phyloP scores from a whole-genome alignment of 2,329 filamentous ascomycete species.

The Calonectria montana region DNA sequence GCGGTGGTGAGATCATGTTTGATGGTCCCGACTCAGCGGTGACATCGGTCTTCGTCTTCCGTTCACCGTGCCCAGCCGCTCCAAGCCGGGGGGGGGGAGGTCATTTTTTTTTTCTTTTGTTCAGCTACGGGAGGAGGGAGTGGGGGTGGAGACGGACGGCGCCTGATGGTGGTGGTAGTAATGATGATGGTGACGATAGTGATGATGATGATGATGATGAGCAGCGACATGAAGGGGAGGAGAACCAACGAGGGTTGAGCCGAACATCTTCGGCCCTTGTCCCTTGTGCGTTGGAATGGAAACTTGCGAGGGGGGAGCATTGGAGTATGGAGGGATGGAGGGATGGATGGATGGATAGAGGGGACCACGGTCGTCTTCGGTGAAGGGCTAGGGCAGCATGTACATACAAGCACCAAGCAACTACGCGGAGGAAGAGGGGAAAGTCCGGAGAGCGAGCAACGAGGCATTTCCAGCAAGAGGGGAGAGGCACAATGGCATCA shows the following conservation, averaged over 20 bases:
- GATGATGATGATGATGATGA: neutral
- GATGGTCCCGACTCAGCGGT: neutral
- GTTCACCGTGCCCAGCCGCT: slow-evolving; percentile 20
- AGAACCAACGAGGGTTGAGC: neutral
- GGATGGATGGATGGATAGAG: neutral
- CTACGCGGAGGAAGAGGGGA: neutral
- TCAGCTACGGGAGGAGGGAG: neutral
- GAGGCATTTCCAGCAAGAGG: slow-evolving; percentile 19
- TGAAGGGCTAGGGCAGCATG: neutral
- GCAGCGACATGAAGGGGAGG: neutral
- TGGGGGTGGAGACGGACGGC: slow-evolving; percentile 24
- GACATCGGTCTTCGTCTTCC: slow-evolving; percentile 26
- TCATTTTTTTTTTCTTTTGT: too few relatives aligned
- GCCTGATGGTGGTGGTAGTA: slow-evolving; percentile 7
- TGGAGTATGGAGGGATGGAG: too few relatives aligned
- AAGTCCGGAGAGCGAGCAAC: neutral
- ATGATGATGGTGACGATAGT: neutral
- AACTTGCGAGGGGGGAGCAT: neutral
- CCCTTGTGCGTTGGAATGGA: neutral
- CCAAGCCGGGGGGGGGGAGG: slow-evolving; percentile 5
- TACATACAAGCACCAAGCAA: neutral
- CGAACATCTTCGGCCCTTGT: neutral
- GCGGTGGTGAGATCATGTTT: slow-evolving; percentile 16
- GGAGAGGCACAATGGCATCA: slow-evolving; percentile 32
- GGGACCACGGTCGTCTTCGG: neutral